Percentiles rank a stretch among this genome's conserved stretches.
Conservation (phyloP, 2,329 filamentous ascomycete species). For the Fusarium sp. region DNA sequence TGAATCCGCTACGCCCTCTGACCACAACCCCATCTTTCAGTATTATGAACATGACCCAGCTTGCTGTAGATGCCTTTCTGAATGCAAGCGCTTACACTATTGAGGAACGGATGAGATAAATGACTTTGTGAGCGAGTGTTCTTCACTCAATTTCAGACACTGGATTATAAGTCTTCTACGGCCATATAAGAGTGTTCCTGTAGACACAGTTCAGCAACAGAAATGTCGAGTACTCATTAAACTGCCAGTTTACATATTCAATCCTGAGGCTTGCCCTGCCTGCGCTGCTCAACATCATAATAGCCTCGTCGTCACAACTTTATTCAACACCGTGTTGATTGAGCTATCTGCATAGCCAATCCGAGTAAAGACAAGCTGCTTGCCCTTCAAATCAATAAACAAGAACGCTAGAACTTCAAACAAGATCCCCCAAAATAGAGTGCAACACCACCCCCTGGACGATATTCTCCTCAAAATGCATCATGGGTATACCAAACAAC, state of each 20-base stretch:
- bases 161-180: no score
- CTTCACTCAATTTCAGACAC: neutral
- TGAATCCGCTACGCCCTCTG: slow-evolving; percentile 34
- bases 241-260: slow-evolving; percentile 4
- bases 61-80: slow-evolving; percentile 1
- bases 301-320: neutral
- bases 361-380: slow-evolving; percentile 20
- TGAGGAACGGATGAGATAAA: slow-evolving; percentile 4
- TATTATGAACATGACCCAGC: slow-evolving; percentile 34
- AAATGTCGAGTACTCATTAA: neutral
- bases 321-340: slow-evolving; percentile 3
- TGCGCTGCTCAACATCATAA: neutral
- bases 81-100: slow-evolving; percentile 39
- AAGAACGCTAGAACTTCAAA: slow-evolving; percentile 36
- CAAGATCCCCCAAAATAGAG: slow-evolving; percentile 18
- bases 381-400: slow-evolving; percentile 21
- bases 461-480: slow-evolving; percentile 41
- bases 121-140: neutral
- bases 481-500: slow-evolving; percentile 45
- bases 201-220: no score
- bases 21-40: slow-evolving; percentile 33
- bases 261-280: neutral
- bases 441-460: slow-evolving; percentile 18
- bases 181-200: no score
- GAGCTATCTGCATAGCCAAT: slow-evolving; percentile 6